Conservation (phyloP, 2,329 filamentous ascomycete genomes). For the Zarea fungicola region DNA sequence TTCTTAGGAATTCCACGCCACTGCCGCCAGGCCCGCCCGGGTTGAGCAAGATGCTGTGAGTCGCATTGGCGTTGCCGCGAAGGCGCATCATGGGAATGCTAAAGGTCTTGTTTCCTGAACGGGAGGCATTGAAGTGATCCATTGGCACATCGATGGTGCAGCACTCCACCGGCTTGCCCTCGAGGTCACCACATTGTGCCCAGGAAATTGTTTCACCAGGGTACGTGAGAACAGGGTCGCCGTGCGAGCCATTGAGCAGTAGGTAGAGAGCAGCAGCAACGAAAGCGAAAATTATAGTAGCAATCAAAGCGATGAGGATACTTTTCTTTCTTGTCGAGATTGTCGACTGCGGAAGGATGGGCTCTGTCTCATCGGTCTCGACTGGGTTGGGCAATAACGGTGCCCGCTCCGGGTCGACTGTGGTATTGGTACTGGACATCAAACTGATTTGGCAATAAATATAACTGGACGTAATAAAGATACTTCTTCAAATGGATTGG, state of each 20-base stretch:
- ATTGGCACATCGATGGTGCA: conserved; percentile 38
- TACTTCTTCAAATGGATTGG: too few relatives aligned
- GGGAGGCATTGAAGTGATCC: conserved; percentile 37
- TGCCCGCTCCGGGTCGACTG: too few relatives aligned
- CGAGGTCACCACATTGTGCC: conserved; percentile 33
- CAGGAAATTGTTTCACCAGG: conserved; percentile 33
- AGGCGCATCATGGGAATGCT: conserved; percentile 40
- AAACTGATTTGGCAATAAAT: too few relatives aligned
- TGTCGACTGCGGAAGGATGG: too few relatives aligned
- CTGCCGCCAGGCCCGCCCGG: conserved; percentile 38
- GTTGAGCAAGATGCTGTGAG: conserved; percentile 40
- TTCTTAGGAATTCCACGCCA: neutral
- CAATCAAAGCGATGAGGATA: too few relatives aligned
- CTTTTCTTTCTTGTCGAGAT: too few relatives aligned
- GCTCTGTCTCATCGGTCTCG: too few relatives aligned
- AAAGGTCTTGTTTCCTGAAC: conserved; percentile 34
- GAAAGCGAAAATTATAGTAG: too few relatives aligned
- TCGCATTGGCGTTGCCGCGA: conserved; percentile 33
- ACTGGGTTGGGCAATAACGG: too few relatives aligned
- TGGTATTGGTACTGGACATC: too few relatives aligned
- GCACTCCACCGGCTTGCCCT: conserved; percentile 35
- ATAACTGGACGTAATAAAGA: too few relatives aligned
- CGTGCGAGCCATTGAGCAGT: neutral
- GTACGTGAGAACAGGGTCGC: conserved; percentile 17
- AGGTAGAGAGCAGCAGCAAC: too few relatives aligned